Percentiles rank a stretch among this genome's conserved stretches.
Evolutionary conservation across 257 asterid species (phyloP).

Genomic region (Voacanga thouarsii): DNA sequence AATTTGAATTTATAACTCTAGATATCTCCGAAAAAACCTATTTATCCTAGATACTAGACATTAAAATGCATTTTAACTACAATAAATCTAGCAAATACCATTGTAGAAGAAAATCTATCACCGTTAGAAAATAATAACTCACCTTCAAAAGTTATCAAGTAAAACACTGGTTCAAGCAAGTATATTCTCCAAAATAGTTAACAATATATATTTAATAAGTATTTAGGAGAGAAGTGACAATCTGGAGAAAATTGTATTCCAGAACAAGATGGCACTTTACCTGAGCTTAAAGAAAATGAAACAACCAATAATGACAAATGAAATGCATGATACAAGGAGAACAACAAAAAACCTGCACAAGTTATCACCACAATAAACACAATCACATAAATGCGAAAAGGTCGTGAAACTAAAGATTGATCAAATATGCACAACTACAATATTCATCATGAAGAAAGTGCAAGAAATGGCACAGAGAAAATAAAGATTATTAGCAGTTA

Average conservation of each 20-base stretch:
- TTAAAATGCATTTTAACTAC: too few species aligned
- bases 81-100: too few species aligned
- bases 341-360: constrained; percentile 75
- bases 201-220: not conserved
- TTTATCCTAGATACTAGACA: too few species aligned
- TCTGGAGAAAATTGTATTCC: not conserved
- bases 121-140: not conserved
- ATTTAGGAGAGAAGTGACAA: not conserved
- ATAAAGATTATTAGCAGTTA: not conserved
- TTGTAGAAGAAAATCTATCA: too few species aligned
- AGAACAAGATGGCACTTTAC: constrained; percentile 29
- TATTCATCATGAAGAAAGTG: constrained; percentile 2
- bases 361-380: constrained; percentile 4
- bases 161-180: not conserved
- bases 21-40: too few species aligned
- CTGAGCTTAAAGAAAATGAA: constrained; percentile 86
- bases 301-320: constrained; percentile 87
- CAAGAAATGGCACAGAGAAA: constrained; percentile 8
- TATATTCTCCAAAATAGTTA: not conserved
- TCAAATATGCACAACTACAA: constrained; percentile 3
- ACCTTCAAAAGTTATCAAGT: not conserved
- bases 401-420: not conserved
- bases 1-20: too few species aligned
- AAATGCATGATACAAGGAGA: constrained; percentile 75
- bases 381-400: constrained; percentile 1